Evolutionary conservation across 2,329 filamentous ascomycete genomes (phyloP), one percentile per base, ranked within the genome.

Genomic region (Magnaporthiopsis poae): DNA sequence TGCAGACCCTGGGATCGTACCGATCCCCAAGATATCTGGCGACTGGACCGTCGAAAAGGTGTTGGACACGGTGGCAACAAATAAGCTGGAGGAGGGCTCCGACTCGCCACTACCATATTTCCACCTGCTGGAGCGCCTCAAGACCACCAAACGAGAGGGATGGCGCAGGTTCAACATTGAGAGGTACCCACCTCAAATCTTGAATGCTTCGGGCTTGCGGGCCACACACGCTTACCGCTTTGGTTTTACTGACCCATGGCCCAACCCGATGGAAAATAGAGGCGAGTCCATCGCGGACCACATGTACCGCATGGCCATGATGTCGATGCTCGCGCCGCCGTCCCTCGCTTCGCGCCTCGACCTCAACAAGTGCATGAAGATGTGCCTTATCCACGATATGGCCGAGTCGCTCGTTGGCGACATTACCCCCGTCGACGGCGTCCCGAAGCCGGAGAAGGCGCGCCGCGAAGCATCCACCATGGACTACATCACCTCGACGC

Each of bases 241-340:
- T 29, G 27, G 18, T 15, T 31, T 31, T 21, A n/a, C 62, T 64
- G 56, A 64, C 39, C 39, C 31, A n/a, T 52, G 25, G 21, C 13
- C 9, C n/a, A 27, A 39, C n/a, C 3, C 11, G 9, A 64, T 69
- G 33, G 39, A 79, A 36, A 27, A 7, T 69, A 88, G 84, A 67
- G 90, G 91, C 75, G 95, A 99, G 78, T 96, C 92, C 1, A 97
- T 99, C 74, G 86, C 91, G 66, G 95, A 99, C 80, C 95, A 99
- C 83, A 99, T 99, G 95, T 99, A 98, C 80, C 92, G 95, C 79
- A 99, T 99, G 95, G 92, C 93, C 64, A 86, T 99, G 71, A 92
- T 99, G 77, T 92, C 91, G 70, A 91, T 99, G 88, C 86, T 97
- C 70, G 92, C 92, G 2, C 94, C 95, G 1, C 83, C 90, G 0